These are phyloP conservation scores for Dujonia santamariae DNA, from an alignment of 1,139 yeast genomes.

Conservation along the genomic window DNA sequence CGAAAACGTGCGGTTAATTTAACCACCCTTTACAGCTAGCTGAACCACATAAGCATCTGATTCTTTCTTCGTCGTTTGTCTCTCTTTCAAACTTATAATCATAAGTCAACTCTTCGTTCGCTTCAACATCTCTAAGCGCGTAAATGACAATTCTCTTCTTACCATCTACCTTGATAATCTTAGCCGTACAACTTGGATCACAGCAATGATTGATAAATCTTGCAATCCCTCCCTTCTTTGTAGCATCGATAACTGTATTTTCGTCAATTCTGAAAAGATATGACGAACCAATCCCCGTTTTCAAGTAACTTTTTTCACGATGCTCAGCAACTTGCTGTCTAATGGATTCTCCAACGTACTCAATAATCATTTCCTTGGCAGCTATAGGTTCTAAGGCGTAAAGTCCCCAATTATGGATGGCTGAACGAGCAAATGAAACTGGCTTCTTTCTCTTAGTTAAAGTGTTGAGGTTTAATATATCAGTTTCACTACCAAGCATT, in stretches of 20 bases:
- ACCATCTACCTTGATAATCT: conserved; percentile 93
- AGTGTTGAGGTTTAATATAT: conserved; percentile 70
- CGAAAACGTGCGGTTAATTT: conserved; percentile 44
- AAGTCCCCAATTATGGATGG: conserved; percentile 97
- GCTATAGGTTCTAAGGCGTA: conserved; percentile 94
- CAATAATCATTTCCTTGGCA: conserved; percentile 95
- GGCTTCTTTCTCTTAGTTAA: conserved; percentile 89
- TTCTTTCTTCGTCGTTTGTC: conserved; percentile 83
- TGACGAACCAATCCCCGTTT: conserved; percentile 94
- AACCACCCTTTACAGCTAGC: conserved; percentile 90
- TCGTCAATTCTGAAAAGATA: conserved; percentile 91
- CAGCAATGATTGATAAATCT: conserved; percentile 96
- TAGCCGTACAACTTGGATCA: conserved; percentile 96
- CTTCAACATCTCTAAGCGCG: conserved; percentile 83
- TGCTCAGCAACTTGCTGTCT: conserved; percentile 94
- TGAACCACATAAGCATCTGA: conserved; percentile 93
- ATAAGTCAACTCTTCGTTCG: conserved; percentile 90
- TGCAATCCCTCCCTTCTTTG: conserved; percentile 96
- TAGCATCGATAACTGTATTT: conserved; percentile 93
- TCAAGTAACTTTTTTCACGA: conserved; percentile 79
- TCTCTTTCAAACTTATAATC: conserved; percentile 95
- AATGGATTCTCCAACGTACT: conserved; percentile 95
- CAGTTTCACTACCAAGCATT: conserved; percentile 78
- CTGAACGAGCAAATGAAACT: conserved; percentile 92
- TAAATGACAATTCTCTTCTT: conserved; percentile 91